phyloP scores from a whole-genome alignment of 2,329 filamentous ascomycete species.

The Paraphoma chrysanthemicola region DNA sequence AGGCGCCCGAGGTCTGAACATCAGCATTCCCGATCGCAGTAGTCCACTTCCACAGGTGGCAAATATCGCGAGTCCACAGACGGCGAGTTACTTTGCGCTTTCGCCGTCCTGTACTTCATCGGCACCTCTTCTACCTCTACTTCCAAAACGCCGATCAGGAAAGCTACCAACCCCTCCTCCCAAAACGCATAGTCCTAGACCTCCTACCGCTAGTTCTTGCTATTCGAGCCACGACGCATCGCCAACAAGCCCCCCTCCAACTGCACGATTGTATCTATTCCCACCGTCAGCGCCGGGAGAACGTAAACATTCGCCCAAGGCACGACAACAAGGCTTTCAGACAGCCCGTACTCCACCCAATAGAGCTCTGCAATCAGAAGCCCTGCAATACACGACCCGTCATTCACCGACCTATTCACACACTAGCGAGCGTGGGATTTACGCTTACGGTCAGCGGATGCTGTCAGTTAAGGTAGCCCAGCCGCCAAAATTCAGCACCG shows the following conservation, averaged over 20 bases:
- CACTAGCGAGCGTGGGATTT: not conserved
- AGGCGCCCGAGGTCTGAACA: conserved; percentile 28
- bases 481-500: conserved; percentile 10
- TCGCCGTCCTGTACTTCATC: conserved; percentile 34
- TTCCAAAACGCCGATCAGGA: not conserved
- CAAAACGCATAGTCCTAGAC: conserved; percentile 15
- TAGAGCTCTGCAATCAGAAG: conserved; percentile 1
- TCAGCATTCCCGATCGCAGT: conserved; percentile 28
- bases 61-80: conserved; percentile 29
- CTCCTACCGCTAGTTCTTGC: conserved; percentile 6
- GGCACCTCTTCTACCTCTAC: conserved; percentile 23
- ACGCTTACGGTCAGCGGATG: not conserved
- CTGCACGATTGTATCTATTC: conserved; percentile 13
- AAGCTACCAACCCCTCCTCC: conserved; percentile 22
- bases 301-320: not conserved
- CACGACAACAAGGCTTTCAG: not conserved
- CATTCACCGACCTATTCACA: not conserved
- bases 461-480: not conserved
- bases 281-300: conserved; percentile 1
- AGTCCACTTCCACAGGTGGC: conserved; percentile 3
- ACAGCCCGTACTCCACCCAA: conserved; percentile 2
- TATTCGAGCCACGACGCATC: conserved; percentile 11
- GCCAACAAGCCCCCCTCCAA: conserved; percentile 4
- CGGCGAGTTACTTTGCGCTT: conserved; percentile 34
- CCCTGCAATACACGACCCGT: no score